Conservation (phyloP, 176 grass and related monocot species). For the Lolium rigidum region DNA sequence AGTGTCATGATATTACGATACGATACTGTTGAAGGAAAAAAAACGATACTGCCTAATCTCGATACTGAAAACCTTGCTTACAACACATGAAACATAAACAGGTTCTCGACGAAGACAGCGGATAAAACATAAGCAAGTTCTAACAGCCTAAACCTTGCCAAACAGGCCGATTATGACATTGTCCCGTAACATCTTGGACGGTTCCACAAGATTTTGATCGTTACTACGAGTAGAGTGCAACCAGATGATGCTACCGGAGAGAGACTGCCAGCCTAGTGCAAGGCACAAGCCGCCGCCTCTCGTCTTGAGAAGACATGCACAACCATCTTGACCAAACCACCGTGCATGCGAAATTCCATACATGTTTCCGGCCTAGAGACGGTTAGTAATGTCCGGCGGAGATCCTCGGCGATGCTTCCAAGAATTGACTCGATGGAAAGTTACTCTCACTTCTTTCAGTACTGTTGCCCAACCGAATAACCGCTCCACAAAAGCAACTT, state of each 20-base stretch:
- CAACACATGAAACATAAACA: too few relatives aligned
- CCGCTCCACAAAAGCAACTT: conserved; percentile 3
- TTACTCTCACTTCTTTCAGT: conserved; percentile 21
- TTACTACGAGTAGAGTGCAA: background rate
- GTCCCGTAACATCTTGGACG: background rate
- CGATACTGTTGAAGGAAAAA: too few relatives aligned
- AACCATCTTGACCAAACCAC: background rate
- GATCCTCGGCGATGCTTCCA: conserved; percentile 8
- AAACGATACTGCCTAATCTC: too few relatives aligned
- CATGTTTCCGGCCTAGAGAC: background rate
- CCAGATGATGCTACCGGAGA: background rate
- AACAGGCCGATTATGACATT: background rate
- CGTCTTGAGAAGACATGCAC: too few relatives aligned
- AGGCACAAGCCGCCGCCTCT: background rate
- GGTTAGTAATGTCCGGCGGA: background rate
- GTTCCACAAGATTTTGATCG: conserved; percentile 7
- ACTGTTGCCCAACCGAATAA: conserved; percentile 18
- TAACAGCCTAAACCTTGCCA: background rate
- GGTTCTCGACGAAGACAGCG: background rate
- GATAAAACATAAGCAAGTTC: background rate
- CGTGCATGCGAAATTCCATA: background rate
- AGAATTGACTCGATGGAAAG: background rate
- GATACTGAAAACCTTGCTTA: too few relatives aligned
- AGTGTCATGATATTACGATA: too few relatives aligned
- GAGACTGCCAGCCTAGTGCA: background rate